Base-by-base conservation (phyloP, 805 yeast species). In the Zygosaccharomyces pseudorouxii region DNA sequence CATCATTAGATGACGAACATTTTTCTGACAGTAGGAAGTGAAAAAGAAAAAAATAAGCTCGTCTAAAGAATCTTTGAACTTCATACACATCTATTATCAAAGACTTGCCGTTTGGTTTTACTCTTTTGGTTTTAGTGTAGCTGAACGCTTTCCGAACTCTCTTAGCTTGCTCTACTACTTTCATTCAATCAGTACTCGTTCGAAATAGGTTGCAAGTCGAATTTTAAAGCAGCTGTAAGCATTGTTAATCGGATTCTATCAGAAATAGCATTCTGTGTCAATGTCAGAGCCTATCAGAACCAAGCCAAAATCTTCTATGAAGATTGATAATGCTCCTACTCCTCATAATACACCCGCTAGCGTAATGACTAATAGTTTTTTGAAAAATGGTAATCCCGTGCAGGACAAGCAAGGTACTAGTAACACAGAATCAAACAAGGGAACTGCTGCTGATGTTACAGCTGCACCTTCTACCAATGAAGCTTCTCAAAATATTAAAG, bases 291-390 rank as follows among this genome's bases (percentile, higher is more conserved):
- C 96, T 36, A 89, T 89, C 70, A 86, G 84, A 74, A 81, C 81
- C 63, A 70, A 74, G 46, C 60, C 63, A 7, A 61, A 57, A 38
- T 61, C 65, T 22, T 65, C 77, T 49, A 85, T 84, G 64, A 88
- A 87, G 65, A 80, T 87, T 56, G 85, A 92, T 54, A 81, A 82
- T 61, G 98, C 99, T 5, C 99, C 99, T 39, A 93, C 99, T 1
- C 99, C 99, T 4, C 99, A 93, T 66, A 93, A 93, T 76, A 93
- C 99, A 1, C 99, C 99, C 12, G 87, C 98, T 3, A 82, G 92
- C 30, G 86, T 84, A 31, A 76, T 88, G 37, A 82, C 81, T 52
- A 53, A 48, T 37, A 83, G 90, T 19, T 86, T 82, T 63, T 72
- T 89, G 67, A 81, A 78, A 64, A 73, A 76, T 48, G 76, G 75